Evolutionary conservation across 192 early-diverging fungal genomes (phyloP).

Genomic region (Coemansia sp.): DNA sequence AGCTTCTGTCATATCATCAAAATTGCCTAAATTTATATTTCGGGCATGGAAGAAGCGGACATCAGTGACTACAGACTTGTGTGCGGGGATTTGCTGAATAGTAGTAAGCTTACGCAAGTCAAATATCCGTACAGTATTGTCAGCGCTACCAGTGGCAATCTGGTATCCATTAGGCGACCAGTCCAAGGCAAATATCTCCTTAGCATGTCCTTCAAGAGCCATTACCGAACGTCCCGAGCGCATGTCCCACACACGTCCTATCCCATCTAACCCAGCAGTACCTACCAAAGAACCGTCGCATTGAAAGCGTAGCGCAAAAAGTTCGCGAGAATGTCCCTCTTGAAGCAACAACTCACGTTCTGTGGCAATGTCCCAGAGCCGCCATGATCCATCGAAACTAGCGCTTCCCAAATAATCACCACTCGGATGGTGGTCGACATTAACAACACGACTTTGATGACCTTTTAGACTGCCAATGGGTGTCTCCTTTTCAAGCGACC

Average conservation of each 20-base stretch:
- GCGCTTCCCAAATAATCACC: constrained; percentile 76
- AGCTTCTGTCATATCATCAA: constrained; percentile 23
- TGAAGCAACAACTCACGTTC: constrained; percentile 79
- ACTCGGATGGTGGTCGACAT: constrained; percentile 87
- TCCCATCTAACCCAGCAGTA: constrained; percentile 86
- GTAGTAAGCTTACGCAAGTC: constrained; percentile 79
- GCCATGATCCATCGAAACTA: constrained; percentile 83
- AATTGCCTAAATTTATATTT: background rate
- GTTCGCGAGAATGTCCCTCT: constrained; percentile 92
- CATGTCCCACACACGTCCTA: constrained; percentile 94
- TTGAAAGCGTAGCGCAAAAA: constrained; percentile 91
- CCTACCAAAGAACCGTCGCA: constrained; percentile 86
- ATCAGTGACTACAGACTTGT: constrained; percentile 85
- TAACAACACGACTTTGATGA: constrained; percentile 78
- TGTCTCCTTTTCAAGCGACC: constrained; percentile 77
- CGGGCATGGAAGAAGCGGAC: constrained; percentile 63
- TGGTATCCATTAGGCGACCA: constrained; percentile 94
- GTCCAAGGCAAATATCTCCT: constrained; percentile 83
- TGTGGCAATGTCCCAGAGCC: constrained; percentile 90
- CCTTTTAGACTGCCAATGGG: constrained; percentile 78
- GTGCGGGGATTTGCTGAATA: constrained; percentile 85
- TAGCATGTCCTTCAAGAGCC: constrained; percentile 87
- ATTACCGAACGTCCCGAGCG: constrained; percentile 87
- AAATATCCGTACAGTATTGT: constrained; percentile 91
- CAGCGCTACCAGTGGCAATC: constrained; percentile 86